A percentile compares a stretch with the other conserved stretches of the same genome.
Evolutionary conservation across 2,329 filamentous ascomycete species (phyloP).

Genomic region (Fusarium agapanthi): DNA sequence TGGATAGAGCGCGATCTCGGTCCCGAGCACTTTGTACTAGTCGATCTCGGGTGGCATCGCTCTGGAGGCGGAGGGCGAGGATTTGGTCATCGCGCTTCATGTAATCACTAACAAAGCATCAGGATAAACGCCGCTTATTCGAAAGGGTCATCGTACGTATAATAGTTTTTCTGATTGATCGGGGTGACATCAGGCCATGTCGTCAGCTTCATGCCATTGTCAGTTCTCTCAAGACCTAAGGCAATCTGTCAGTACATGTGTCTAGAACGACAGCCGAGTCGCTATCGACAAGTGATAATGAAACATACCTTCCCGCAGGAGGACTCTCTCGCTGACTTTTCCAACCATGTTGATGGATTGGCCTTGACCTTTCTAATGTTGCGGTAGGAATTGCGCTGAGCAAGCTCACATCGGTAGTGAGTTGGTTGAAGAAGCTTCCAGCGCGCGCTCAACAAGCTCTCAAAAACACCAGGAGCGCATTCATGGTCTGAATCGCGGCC

Average conservation of each 20-base stretch:
- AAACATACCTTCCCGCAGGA: slow-evolving; percentile 65
- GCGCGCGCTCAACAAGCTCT: slow-evolving; percentile 28
- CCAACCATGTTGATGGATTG: slow-evolving; percentile 61
- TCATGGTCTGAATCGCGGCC: slow-evolving; percentile 30
- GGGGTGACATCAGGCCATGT: slow-evolving; percentile 92
- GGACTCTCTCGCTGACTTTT: slow-evolving; percentile 72
- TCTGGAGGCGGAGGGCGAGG: slow-evolving; percentile 85
- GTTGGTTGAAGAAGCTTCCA: slow-evolving; percentile 21
- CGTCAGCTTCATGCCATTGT: slow-evolving; percentile 97
- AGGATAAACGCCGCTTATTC: slow-evolving; percentile 10
- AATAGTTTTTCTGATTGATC: slow-evolving; percentile 99
- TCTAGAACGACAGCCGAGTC: slow-evolving; percentile 17
- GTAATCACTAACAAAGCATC: slow-evolving; percentile 74
- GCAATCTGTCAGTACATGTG: slow-evolving; percentile 36
- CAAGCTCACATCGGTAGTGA: slow-evolving; percentile 38
- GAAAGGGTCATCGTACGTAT: slow-evolving; percentile 69
- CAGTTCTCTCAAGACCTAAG: slow-evolving; percentile 89
- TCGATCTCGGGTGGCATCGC: slow-evolving; percentile 83
- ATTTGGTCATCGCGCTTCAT: slow-evolving; percentile 98
- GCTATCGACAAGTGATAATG: slow-evolving; percentile 11
- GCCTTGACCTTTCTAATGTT: slow-evolving; percentile 22
- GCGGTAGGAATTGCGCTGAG: slow-evolving; percentile 11
- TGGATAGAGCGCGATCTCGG: slow-evolving; percentile 83
- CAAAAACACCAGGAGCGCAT: slow-evolving; percentile 42
- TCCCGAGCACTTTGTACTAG: slow-evolving; percentile 89